phyloP scores from a whole-genome alignment of 2,329 filamentous ascomycete genomes.

The Colletotrichum sp. region DNA sequence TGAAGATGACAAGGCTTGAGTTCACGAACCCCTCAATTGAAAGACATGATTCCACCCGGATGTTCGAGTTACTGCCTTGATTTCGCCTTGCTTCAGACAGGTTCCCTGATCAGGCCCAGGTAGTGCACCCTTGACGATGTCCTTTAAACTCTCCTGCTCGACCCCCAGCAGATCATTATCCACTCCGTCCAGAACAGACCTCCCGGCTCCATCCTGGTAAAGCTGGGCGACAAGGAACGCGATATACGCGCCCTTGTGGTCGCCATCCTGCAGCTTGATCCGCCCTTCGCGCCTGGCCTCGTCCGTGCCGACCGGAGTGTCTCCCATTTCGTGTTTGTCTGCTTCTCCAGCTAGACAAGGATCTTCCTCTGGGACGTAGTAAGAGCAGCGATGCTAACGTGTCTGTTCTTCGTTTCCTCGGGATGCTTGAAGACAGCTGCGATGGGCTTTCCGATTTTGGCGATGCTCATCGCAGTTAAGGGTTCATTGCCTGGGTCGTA shows the following conservation, averaged over 20 bases:
- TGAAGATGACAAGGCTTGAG: not conserved
- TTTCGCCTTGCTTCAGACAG: not conserved
- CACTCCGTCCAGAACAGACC: not conserved
- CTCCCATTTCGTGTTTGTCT: not conserved
- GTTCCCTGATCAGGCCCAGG: not conserved
- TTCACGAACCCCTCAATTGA: not conserved
- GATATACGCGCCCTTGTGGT: not conserved
- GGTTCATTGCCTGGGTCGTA: not conserved
- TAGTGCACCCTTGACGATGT: not conserved
- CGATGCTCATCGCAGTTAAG: not conserved
- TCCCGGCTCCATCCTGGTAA: not conserved
- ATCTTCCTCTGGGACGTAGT: not conserved
- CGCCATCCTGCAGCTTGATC: not conserved
- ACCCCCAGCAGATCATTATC: not conserved
- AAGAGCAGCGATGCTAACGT: not conserved
- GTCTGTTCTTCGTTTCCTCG: not conserved
- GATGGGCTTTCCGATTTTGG: not conserved
- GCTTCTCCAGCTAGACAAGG: not conserved
- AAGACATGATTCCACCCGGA: rapidly evolving
- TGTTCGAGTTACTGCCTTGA: not conserved
- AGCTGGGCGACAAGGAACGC: not conserved
- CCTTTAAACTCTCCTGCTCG: not conserved
- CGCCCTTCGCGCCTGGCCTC: not conserved
- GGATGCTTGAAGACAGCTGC: not conserved
- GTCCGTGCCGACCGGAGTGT: not conserved